These are phyloP conservation scores for Xylariaceae sp. DNA, from an alignment of 2,329 filamentous ascomycete genomes.

Conservation along the genomic window DNA sequence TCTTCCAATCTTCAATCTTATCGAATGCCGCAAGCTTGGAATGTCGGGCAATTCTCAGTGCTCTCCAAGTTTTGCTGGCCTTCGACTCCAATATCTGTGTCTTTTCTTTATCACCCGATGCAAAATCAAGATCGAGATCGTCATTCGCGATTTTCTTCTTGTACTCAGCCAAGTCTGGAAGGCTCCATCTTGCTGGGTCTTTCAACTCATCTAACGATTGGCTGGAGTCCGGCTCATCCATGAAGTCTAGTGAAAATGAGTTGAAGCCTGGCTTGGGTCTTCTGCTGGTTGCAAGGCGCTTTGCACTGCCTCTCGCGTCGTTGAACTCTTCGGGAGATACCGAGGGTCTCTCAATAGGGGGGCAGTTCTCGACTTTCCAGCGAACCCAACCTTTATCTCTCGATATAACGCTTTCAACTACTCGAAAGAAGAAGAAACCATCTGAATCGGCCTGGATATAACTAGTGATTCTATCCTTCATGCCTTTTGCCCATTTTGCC, in stretches of 20 bases:
- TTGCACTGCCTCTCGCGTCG: constrained; percentile 60
- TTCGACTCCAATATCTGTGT: constrained; percentile 61
- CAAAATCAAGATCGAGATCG: constrained; percentile 83
- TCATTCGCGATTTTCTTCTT: constrained; percentile 69
- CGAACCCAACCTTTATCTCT: constrained; percentile 98
- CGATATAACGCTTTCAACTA: constrained; percentile 93
- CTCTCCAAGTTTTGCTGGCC: constrained; percentile 85
- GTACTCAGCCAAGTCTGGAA: constrained; percentile 67
- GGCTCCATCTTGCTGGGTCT: constrained; percentile 55
- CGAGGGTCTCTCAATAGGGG: constrained; percentile 71
- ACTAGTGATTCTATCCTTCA: constrained; percentile 70
- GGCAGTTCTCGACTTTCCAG: constrained; percentile 95
- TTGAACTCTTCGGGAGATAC: constrained; percentile 65
- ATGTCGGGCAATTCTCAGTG: constrained; percentile 72
- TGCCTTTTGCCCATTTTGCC: constrained; percentile 78
- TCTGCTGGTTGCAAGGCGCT: constrained; percentile 64
- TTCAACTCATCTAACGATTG: constrained; percentile 66
- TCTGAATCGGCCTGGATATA: constrained; percentile 78
- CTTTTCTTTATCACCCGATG: constrained; percentile 56
- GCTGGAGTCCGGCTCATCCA: constrained; percentile 60
- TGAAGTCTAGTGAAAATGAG: constrained; percentile 70
- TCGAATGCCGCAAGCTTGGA: constrained; percentile 74
- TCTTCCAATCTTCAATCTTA: constrained; percentile 77
- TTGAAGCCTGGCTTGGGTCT: constrained; percentile 65
- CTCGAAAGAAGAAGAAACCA: constrained; percentile 89